phyloP scores from a whole-genome alignment of 176 grass and related monocot genomes.

The Oryza glumipatula region DNA sequence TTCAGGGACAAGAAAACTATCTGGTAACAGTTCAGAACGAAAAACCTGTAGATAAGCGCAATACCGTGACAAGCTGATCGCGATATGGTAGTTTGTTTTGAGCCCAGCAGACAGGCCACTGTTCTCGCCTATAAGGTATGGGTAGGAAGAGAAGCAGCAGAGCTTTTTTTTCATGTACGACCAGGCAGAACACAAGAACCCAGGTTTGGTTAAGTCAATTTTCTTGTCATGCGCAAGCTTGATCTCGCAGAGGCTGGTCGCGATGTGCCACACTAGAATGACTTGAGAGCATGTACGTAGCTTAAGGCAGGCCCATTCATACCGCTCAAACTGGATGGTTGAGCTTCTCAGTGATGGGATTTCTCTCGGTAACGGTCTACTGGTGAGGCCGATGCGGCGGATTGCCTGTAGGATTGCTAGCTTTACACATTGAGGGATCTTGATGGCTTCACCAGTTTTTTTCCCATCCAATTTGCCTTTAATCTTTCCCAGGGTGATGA shows the following conservation, averaged over 20 bases:
- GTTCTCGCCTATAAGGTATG: background rate
- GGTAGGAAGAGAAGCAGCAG: background rate
- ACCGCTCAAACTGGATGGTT: fast-evolving
- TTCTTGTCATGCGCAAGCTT: background rate
- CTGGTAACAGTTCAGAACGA: constrained; percentile 6
- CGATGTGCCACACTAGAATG: constrained; percentile 43
- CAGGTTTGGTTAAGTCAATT: background rate
- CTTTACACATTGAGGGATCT: background rate
- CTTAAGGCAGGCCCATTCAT: background rate
- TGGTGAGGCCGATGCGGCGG: background rate
- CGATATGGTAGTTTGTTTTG: background rate
- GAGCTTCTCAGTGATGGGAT: background rate
- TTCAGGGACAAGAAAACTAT: background rate
- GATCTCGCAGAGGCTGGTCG: constrained; percentile 41
- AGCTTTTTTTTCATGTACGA: background rate
- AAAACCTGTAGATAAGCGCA: constrained; percentile 36
- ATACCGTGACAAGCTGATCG: constrained; percentile 32
- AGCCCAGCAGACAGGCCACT: fast-evolving
- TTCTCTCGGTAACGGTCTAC: background rate
- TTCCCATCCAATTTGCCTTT: background rate
- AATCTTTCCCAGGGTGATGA: background rate
- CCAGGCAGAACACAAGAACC: background rate
- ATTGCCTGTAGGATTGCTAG: background rate
- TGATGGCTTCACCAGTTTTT: background rate
- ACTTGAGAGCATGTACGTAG: background rate